Evolutionary conservation across 2,329 filamentous ascomycete species (phyloP).

Genomic region (Cercospora janseana): DNA sequence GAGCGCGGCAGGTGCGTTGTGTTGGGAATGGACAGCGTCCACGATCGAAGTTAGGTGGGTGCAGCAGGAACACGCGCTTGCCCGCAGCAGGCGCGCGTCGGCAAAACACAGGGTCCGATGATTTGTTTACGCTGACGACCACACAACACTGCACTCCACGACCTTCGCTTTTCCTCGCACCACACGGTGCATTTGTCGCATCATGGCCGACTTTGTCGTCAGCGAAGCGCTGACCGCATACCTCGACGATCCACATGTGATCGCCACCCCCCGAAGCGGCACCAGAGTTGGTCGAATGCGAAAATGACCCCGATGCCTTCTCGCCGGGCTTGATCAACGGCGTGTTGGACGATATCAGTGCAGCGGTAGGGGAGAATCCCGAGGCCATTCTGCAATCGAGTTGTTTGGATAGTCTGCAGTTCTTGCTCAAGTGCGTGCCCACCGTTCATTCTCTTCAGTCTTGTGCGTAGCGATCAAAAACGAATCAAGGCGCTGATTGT

Average conservation of each 20-base stretch:
- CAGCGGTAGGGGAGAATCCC: slow-evolving; percentile 86
- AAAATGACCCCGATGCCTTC: slow-evolving; percentile 83
- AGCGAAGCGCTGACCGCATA: slow-evolving; percentile 96
- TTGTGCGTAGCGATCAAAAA: slow-evolving; percentile 33
- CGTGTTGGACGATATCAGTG: slow-evolving; percentile 86
- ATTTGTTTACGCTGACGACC: slow-evolving; percentile 9
- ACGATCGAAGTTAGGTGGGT: not conserved
- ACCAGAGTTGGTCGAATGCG: slow-evolving; percentile 79
- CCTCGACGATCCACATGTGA: slow-evolving; percentile 83
- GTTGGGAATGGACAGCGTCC: not conserved
- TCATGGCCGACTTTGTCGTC: slow-evolving; percentile 82
- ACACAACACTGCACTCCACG: not conserved
- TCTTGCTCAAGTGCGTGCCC: slow-evolving; percentile 88
- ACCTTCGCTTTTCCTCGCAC: not conserved
- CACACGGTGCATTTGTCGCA: slow-evolving; percentile 37
- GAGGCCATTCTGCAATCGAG: slow-evolving; percentile 77
- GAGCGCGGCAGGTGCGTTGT: not conserved
- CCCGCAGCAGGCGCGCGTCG: slow-evolving; percentile 2
- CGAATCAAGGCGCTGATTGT: slow-evolving; percentile 54
- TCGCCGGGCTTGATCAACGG: slow-evolving; percentile 76
- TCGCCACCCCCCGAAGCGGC: slow-evolving; percentile 86
- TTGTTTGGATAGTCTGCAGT: slow-evolving; percentile 89
- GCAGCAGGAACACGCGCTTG: not conserved
- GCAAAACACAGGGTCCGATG: slow-evolving; percentile 6
- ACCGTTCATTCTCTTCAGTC: slow-evolving; percentile 45